Evolutionary conservation across 306 rosid species (phyloP).

Genomic region (Hippophae gyantsensis): DNA sequence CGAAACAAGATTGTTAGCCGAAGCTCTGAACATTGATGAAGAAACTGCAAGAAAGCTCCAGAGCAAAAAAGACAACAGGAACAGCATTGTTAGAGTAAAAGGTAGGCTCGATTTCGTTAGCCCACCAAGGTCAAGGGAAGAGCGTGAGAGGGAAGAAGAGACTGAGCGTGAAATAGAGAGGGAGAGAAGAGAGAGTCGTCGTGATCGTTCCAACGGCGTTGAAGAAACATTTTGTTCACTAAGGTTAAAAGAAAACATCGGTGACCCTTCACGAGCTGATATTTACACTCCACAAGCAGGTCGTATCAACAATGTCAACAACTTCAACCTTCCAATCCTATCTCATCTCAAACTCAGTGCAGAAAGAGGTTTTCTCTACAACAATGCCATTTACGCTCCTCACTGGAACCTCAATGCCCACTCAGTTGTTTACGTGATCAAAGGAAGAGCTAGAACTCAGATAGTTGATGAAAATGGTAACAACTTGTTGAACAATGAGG

Average conservation of each 20-base stretch:
- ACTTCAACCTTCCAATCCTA: constrained; percentile 22
- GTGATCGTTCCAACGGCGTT: constrained; percentile 6
- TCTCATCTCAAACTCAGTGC: constrained; percentile 21
- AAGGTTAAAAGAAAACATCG: constrained; percentile 20
- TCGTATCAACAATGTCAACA: constrained; percentile 20
- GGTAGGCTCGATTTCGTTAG: constrained; percentile 23
- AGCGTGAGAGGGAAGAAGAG: constrained; percentile 9
- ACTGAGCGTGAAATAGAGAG: neutral
- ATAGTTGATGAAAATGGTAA: constrained; percentile 46
- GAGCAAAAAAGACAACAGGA: constrained; percentile 21
- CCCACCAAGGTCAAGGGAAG: constrained; percentile 21
- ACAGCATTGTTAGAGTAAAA: constrained; percentile 32
- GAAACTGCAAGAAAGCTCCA: constrained; percentile 27
- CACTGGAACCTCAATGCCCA: constrained; percentile 62
- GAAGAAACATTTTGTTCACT: constrained; percentile 23
- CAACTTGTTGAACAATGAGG: constrained; percentile 26
- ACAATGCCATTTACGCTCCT: constrained; percentile 40
- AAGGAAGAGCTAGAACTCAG: constrained; percentile 42
- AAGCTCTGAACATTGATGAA: constrained; percentile 20
- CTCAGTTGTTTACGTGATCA: constrained; percentile 30
- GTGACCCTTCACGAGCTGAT: constrained; percentile 15
- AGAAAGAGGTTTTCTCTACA: constrained; percentile 25
- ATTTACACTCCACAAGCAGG: constrained; percentile 26
- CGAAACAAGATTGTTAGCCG: constrained; percentile 19
- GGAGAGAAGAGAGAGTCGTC: neutral